Percentiles rank a stretch among this genome's conserved stretches.
Evolutionary conservation across 2,329 filamentous ascomycete genomes (phyloP).

Genomic region (Beauveria caledonica): DNA sequence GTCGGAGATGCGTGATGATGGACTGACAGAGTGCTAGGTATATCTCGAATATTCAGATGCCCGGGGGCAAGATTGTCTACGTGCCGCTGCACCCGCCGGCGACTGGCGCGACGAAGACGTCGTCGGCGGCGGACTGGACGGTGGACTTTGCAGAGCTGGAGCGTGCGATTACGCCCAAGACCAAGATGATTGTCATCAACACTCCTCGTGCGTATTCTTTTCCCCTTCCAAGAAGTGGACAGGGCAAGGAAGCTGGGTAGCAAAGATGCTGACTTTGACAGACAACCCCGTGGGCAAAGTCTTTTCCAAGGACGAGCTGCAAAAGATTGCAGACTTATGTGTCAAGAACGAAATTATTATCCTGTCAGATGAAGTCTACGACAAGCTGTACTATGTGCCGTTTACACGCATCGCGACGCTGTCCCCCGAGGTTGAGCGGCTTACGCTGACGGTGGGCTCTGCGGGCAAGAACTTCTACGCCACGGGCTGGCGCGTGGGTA

Average conservation of each 20-base stretch:
- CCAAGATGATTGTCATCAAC: slow-evolving; percentile 93
- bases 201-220: slow-evolving; percentile 44
- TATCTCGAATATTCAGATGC: slow-evolving; percentile 98
- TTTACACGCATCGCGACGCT: slow-evolving; percentile 90
- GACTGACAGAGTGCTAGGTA: slow-evolving; percentile 43
- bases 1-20: not conserved
- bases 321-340: slow-evolving; percentile 78
- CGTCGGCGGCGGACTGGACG: slow-evolving; percentile 80
- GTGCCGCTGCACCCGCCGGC: slow-evolving; percentile 87
- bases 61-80: slow-evolving; percentile 88
- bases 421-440: slow-evolving; percentile 77
- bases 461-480: slow-evolving; percentile 98
- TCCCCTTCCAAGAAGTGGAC: not conserved
- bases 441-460: slow-evolving; percentile 89
- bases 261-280: slow-evolving; percentile 13
- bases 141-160: slow-evolving; percentile 80
- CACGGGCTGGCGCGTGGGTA: slow-evolving; percentile 85
- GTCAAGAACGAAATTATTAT: slow-evolving; percentile 93
- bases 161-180: slow-evolving; percentile 71
- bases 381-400: slow-evolving; percentile 87
- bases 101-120: slow-evolving; percentile 69
- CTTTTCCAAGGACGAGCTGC: slow-evolving; percentile 74
- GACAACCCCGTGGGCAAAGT: slow-evolving; percentile 98
- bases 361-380: slow-evolving; percentile 87
- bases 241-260: slow-evolving; percentile 8